Percentiles rank a stretch among this genome's conserved stretches.
Conservation (phyloP, 2,329 filamentous ascomycete species). For the Didymosphaeria variabile region DNA sequence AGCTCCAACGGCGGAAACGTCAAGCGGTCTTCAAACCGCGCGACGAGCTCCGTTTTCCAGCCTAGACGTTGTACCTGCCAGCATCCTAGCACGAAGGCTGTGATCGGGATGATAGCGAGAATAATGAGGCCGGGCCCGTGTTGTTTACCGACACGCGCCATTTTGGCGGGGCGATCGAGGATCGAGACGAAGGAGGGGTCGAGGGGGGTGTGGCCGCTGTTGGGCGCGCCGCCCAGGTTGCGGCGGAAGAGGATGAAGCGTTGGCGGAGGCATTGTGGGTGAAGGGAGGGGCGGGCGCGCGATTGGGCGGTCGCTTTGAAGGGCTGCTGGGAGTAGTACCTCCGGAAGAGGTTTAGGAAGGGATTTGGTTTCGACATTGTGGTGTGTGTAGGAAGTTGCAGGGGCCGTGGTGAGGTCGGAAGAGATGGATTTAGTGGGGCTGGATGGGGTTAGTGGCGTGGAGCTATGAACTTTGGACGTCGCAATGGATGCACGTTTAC, state of each 20-base stretch:
- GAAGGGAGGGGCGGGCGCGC: slow-evolving; percentile 25
- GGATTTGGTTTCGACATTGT: slow-evolving; percentile 47
- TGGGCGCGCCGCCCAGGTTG: slow-evolving; percentile 53
- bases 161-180: slow-evolving; percentile 82
- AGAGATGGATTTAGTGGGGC: slow-evolving; percentile 14
- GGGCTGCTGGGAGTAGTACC: slow-evolving; percentile 34
- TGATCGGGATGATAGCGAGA: slow-evolving; percentile 87
- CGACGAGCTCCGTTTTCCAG: slow-evolving; percentile 94
- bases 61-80: slow-evolving; percentile 95
- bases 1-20: slow-evolving; percentile 85
- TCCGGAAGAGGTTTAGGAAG: slow-evolving; percentile 43
- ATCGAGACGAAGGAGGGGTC: slow-evolving; percentile 84
- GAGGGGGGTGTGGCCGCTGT: slow-evolving; percentile 58
- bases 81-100: slow-evolving; percentile 86
- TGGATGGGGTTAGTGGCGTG: slow-evolving; percentile 13
- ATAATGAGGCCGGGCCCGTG: slow-evolving; percentile 85
- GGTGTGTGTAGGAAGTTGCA: slow-evolving; percentile 12
- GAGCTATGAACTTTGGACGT: slow-evolving; percentile 6
- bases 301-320: slow-evolving; percentile 14
- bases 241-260: slow-evolving; percentile 31
- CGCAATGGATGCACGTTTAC: not conserved
- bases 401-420: not conserved
- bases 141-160: slow-evolving; percentile 77
- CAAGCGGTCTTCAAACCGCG: slow-evolving; percentile 90
- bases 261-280: slow-evolving; percentile 48